Base-by-base conservation (phyloP, 805 yeast species). In the Candida nemodendra region DNA sequence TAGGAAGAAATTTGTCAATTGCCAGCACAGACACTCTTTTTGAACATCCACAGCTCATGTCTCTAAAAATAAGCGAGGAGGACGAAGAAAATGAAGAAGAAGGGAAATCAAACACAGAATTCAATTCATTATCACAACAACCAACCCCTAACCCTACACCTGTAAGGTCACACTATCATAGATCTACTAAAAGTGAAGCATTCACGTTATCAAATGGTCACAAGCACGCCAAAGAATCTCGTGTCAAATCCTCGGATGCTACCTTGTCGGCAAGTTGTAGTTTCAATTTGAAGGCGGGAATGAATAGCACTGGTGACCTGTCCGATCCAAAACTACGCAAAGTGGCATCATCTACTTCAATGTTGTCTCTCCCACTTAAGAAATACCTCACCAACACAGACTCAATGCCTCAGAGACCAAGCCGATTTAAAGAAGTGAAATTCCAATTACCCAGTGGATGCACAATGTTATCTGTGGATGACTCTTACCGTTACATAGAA, bases 391-490 rank as follows among this genome's bases (percentile, higher is more conserved):
- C 49, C 5, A 49, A 35, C 35, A 34, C 40, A 2, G 53, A 47
- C 11, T 34, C 48, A 1, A 18, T 41, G 14, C 43, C 52, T 1
- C 37, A 31, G n/a, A 38, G 56, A 36, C 32, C 49, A 14, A 44
- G 41, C 29, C 44, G 58, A 38, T 45, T 56, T 21, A 56, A 48
- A 36, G 54, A 46, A 24, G 26, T 38, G 19, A 53, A 52, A 26
- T 44, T 44, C 18, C 30, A 47, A 9, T 37, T 57, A 30, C 61
- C 59, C 1, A 15, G 33, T 9, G 54, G 50, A 5, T 51, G 60
- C 24, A 32, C 51, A 5, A 16, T 54, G 18, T 23, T 56, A 9
- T 36, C 48, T 5, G 16, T 36, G 5, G 41, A 43, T 12, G 51
- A 54, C 19, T 44, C 54, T 1, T 45, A 40, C 19, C 18, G 47